phyloP scores from a whole-genome alignment of 805 yeast genomes.

The Suhomyces prunicola region DNA sequence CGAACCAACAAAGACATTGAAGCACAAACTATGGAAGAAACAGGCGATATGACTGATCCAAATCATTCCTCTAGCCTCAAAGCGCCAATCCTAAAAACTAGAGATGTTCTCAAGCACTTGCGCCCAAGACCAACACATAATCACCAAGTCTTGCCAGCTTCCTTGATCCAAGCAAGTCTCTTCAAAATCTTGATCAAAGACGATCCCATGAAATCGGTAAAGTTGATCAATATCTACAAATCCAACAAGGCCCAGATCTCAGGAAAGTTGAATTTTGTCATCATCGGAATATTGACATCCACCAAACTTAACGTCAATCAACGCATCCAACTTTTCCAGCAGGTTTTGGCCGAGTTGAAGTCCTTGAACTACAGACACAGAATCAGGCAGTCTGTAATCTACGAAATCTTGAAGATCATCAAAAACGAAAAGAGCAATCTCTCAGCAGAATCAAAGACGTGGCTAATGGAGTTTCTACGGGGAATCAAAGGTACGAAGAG shows the following conservation, averaged over 20 bases:
- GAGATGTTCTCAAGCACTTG: constrained; percentile 17
- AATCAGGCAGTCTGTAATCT: constrained; percentile 12
- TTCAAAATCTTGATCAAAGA: constrained; percentile 24
- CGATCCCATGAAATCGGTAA: constrained; percentile 24
- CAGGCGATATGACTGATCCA: background rate
- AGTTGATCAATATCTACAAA: constrained; percentile 21
- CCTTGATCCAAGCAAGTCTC: constrained; percentile 14
- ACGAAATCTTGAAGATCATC: constrained; percentile 12
- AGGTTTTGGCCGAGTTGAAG: constrained; percentile 15
- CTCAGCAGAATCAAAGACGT: background rate
- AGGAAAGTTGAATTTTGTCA: constrained; percentile 14
- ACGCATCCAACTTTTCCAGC: constrained; percentile 16
- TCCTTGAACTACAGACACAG: constrained; percentile 18
- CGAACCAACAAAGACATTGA: constrained; percentile 1
- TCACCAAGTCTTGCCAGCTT: constrained; percentile 5
- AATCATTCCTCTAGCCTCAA: background rate
- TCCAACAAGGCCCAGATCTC: constrained; percentile 18
- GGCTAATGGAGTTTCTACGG: constrained; percentile 5
- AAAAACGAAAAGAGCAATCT: background rate
- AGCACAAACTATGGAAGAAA: background rate
- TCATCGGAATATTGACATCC: constrained; percentile 28
- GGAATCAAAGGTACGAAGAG: constrained; percentile 1
- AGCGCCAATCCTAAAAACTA: constrained; percentile 15
- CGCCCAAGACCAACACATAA: background rate
- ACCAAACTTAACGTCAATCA: constrained; percentile 12